Base-by-base conservation (phyloP, 208 protist genomes). In the Spongospora subterranea region DNA sequence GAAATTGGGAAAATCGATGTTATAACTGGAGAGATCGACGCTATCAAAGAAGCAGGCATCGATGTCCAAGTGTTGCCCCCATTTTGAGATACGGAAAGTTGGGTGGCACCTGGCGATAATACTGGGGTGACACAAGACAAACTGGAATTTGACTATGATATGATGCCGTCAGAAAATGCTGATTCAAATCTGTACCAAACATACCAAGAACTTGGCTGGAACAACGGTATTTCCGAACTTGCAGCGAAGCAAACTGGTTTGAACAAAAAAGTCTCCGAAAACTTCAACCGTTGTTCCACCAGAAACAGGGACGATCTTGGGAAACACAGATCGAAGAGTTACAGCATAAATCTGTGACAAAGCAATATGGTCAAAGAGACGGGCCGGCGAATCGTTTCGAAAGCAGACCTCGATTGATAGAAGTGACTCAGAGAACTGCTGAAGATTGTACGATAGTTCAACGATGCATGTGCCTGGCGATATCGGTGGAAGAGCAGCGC, bases 391-490 rank as follows among this genome's bases (percentile, higher is more conserved):
- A 82, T 45, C 6, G 13, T 82, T 82, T 6, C 6, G 71, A 45
- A 82, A 13, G 6, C 40, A 40, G 6, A 82, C 71, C n/a, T 82
- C 40, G n/a, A 82, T 35, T 35, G 17, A 40, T 20, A 82, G 6
- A 35, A 6, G 17, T 20, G 71, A 82, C 6, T 43, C 40, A n/a
- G 71, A 6, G n/a, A 82, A 82, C 35, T 82, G 71, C n/a, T 82
- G 35, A 82, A 40, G 17, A 43, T 82, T 82, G 35, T 82, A 82
- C 11, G 71, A 82, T 82, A 82, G 6, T n/a, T 82, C 71, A n/a
- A 82, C 71, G 13, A n/a, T 40, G n/a, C 71, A 82, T 6, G 6
- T 43, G 35, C 6, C 17, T 82, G 71, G n/a, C n/a, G 40, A n/a
- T n/a, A 82, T 35, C 6, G 6, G 17, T 6, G 71, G 71, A 6